phyloP scores from a whole-genome alignment of 257 asterid genomes.

The Nicotiana knightiana region DNA sequence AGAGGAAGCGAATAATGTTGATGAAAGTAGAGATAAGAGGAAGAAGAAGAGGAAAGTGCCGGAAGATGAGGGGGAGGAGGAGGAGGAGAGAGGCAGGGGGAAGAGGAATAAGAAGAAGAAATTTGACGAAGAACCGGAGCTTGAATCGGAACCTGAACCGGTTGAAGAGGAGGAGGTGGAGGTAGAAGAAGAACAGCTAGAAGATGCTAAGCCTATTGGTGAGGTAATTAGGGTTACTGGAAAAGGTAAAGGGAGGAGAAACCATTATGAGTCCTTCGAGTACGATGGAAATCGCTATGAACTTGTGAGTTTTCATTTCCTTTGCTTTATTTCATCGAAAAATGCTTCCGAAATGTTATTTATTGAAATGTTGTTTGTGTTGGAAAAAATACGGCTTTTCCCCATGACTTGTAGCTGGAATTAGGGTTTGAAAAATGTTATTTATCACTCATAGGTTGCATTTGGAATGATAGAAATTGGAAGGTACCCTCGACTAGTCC shows the following conservation, averaged over 20 bases:
- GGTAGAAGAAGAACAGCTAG: constrained; percentile 32
- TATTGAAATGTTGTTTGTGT: neutral
- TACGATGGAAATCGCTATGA: constrained; percentile 67
- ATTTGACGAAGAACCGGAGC: constrained; percentile 37
- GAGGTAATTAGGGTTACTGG: constrained; percentile 61
- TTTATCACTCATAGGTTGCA: neutral
- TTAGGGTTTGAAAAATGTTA: constrained; percentile 1
- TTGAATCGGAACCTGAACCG: neutral
- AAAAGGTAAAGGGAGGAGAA: constrained; percentile 50
- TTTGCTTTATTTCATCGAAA: neutral
- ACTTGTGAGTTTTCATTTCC: constrained; percentile 42
- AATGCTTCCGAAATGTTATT: neutral
- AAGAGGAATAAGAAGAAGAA: constrained; percentile 25
- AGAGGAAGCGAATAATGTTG: constrained; percentile 23
- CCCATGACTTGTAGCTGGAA: neutral
- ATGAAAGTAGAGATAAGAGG: constrained; percentile 3
- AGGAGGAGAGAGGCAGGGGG: constrained; percentile 9
- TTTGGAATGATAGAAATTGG: neutral
- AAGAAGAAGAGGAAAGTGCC: constrained; percentile 22
- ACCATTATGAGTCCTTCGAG: constrained; percentile 49
- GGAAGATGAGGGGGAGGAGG: constrained; percentile 1
- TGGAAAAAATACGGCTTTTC: neutral
- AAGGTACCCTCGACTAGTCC: neutral
- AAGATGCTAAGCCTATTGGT: constrained; percentile 69
- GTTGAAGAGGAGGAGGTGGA: constrained; percentile 8